Conservation (phyloP, 2,329 filamentous ascomycete species). For the Cryoendolithus antarcticus region DNA sequence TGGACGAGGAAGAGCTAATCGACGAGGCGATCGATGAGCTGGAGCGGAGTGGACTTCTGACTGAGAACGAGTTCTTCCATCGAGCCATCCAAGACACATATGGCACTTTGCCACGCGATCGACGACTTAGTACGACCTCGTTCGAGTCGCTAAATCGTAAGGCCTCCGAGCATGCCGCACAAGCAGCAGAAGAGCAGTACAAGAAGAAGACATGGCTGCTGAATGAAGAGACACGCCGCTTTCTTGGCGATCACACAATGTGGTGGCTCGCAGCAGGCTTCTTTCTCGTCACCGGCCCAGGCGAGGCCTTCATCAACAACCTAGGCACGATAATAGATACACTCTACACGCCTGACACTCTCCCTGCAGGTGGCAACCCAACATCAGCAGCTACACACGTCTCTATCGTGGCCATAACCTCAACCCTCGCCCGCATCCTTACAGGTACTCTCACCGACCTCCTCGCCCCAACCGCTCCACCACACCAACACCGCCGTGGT, state of each 20-base stretch:
- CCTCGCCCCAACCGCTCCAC: constrained; percentile 46
- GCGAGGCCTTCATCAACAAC: constrained; percentile 98
- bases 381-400: constrained; percentile 76
- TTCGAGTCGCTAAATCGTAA: constrained; percentile 34
- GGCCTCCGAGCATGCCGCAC: constrained; percentile 32
- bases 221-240: constrained; percentile 78
- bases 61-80: constrained; percentile 58
- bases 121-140: constrained; percentile 31
- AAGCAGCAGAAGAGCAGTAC: constrained; percentile 39
- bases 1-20: constrained; percentile 78
- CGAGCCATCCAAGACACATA: constrained; percentile 31
- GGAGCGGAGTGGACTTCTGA: constrained; percentile 74
- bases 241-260: constrained; percentile 83
- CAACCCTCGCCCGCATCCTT: constrained; percentile 78
- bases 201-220: constrained; percentile 81
- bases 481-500: constrained; percentile 46
- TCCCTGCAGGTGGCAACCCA: constrained; percentile 31
- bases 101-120: constrained; percentile 42
- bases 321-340: constrained; percentile 87
- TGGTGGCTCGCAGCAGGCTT: constrained; percentile 88
- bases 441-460: constrained; percentile 83
- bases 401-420: constrained; percentile 80
- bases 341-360: constrained; percentile 51
- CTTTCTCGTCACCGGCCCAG: constrained; percentile 83
- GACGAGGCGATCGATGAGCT: constrained; percentile 81